Base-by-base conservation (phyloP, 148 eudicot genomes). In the Polygonum maritimum region DNA sequence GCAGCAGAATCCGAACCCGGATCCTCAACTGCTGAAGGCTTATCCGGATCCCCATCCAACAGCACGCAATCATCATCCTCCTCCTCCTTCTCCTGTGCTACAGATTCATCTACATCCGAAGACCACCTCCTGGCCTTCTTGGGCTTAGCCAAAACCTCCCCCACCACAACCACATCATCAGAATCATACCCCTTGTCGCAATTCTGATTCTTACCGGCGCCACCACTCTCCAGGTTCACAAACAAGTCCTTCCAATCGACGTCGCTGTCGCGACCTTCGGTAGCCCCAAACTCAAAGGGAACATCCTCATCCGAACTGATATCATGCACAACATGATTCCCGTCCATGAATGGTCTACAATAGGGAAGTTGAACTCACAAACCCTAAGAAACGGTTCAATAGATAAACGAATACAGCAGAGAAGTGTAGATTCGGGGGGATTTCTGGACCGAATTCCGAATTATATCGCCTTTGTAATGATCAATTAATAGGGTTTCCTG, bases 241-340 rank as follows among this genome's bases (percentile, higher is more conserved):
- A 88, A 63, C 72, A 83, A 77, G 1, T 83, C 38, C 21, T 88
- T 52, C 92, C 92, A 92, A 47, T 81, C 88, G 54, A 54, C 63
- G 51, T 87, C 85, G 14, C 87, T 89, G 14, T 60, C 72, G 38
- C 62, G 76, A 40, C 44, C 75, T 4, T 52, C 79, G 11, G 74
- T 74, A 18, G 80, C 54, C 14, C 57, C 71, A 5, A 72, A 83
- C 1, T 82, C 85, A 57, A 85, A 84, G 39, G 77, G 81, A 19
- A 77, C 78, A 51, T 92, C 94, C 14, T 92, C 97, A 62, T 90
- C 94, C 9, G 94, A 89, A 51, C 92, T 87, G 21, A 90, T 78
- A 2, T 92, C 94, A 21, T 87, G 36, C 54, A 76, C 78, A 12
- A 60, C 39, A 11, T 1, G 78, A 52, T 76, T 9, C 62, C 55